Evolutionary conservation across 2,329 filamentous ascomycete species (phyloP).

Genomic region (Tolypocladium pustulatum): DNA sequence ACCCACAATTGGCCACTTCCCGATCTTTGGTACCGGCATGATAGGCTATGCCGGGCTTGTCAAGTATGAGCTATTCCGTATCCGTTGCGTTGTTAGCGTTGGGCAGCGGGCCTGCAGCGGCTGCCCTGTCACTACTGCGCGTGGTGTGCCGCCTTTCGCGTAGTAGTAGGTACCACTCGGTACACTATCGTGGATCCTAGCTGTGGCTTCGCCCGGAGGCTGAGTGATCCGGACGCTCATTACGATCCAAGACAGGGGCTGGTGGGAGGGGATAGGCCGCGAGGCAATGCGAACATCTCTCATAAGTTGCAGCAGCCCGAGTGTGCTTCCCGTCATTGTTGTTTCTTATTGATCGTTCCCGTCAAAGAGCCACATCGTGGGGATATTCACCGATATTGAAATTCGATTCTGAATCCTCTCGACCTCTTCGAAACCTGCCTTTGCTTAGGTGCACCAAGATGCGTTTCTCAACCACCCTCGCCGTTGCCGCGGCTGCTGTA

Average conservation of each 20-base stretch:
- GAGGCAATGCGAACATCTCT: no score
- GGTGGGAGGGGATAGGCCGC: not conserved
- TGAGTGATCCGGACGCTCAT: not conserved
- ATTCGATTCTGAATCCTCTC: not conserved
- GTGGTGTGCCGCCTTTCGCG: not conserved
- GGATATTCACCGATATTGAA: no score
- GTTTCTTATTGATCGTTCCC: not conserved
- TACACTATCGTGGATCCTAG: not conserved
- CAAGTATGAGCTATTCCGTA: not conserved
- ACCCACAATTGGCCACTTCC: not conserved
- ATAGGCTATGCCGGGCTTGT: not conserved
- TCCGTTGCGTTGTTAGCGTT: not conserved
- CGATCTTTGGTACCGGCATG: not conserved
- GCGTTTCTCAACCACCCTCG: slow-evolving; percentile 4
- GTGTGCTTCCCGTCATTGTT: not conserved
- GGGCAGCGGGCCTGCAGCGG: not conserved
- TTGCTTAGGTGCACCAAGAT: not conserved
- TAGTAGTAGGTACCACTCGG: not conserved
- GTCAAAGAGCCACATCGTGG: not conserved
- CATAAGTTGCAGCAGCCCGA: not conserved
- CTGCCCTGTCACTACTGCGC: not conserved
- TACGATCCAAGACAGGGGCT: not conserved
- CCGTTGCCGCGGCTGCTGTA: slow-evolving; percentile 9
- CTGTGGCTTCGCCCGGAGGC: not conserved
- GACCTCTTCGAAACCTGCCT: not conserved